These are phyloP conservation scores for Chlamydomonas asymmetrica DNA, from an alignment of 139 green algal species.

Conservation along the genomic window DNA sequence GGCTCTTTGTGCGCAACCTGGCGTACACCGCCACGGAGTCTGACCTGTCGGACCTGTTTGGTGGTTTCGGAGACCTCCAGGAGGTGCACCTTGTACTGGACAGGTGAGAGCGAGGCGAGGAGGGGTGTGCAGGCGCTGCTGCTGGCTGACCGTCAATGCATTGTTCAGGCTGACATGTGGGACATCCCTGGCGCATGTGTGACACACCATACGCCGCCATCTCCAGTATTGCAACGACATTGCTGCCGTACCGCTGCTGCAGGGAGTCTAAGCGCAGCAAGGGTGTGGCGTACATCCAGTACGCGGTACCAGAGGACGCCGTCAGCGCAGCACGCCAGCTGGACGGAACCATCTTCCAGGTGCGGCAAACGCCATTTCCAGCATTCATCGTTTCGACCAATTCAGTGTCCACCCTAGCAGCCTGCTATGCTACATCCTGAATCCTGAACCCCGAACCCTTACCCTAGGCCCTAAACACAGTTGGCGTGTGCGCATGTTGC, in stretches of 20 bases:
- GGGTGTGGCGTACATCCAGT: slow-evolving; percentile 92
- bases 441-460: no score
- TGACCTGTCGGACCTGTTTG: slow-evolving; percentile 82
- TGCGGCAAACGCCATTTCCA: no score
- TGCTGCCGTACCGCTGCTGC: background rate
- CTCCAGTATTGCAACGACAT: no score
- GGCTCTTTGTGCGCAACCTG: slow-evolving; percentile 96
- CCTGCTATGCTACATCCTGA: no score
- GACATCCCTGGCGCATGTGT: no score
- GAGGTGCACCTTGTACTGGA: slow-evolving; percentile 93
- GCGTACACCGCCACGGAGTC: slow-evolving; percentile 84
- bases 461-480: no score
- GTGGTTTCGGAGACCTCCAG: slow-evolving; percentile 72
- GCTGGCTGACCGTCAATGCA: background rate
- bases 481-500: no score
- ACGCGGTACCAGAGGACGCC: slow-evolving; percentile 70
- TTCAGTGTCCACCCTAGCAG: no score
- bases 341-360: slow-evolving; percentile 81
- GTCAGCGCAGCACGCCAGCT: slow-evolving; percentile 59
- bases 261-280: slow-evolving; percentile 63
- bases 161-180: background rate
- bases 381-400: no score
- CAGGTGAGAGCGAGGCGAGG: slow-evolving; percentile 38
- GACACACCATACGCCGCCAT: no score
- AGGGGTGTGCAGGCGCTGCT: background rate